A percentile compares a stretch with the other conserved stretches of the same genome.
These are phyloP conservation scores for Mortierella claussenii DNA, from an alignment of 192 early-diverging fungal genomes.

Conservation along the genomic window DNA sequence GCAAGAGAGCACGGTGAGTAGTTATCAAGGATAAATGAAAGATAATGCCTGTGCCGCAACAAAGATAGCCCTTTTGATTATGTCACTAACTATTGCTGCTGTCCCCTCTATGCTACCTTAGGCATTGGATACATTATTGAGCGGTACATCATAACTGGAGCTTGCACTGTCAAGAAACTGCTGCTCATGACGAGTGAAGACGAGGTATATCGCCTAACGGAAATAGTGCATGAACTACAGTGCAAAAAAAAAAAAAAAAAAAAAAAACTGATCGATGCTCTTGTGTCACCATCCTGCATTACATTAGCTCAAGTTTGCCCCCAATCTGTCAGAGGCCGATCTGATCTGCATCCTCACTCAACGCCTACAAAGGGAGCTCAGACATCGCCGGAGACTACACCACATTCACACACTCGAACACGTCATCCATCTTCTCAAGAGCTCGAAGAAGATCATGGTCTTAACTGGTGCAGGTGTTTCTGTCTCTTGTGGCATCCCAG, in stretches of 20 bases:
- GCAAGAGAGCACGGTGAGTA: constrained; percentile 31
- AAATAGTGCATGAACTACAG: too few relatives aligned
- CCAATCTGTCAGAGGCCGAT: constrained; percentile 63
- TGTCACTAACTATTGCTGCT: too few relatives aligned
- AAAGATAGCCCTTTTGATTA: too few relatives aligned
- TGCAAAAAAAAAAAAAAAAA: too few relatives aligned
- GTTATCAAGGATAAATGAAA: not conserved
- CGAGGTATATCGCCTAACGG: too few relatives aligned
- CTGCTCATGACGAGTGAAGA: constrained; percentile 7
- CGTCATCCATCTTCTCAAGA: constrained; percentile 67
- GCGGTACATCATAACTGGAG: constrained; percentile 3
- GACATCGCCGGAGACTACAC: constrained; percentile 62
- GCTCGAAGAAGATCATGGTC: constrained; percentile 83
- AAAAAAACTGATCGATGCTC: not conserved
- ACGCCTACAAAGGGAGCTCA: constrained; percentile 65
- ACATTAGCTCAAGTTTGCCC: constrained; percentile 50
- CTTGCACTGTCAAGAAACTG: constrained; percentile 9
- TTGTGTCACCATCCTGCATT: too few relatives aligned
- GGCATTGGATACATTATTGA: constrained; percentile 15
- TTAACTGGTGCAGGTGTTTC: constrained; percentile 93
- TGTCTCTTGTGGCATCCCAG: constrained; percentile 96
- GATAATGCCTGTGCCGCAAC: too few relatives aligned
- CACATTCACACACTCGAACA: constrained; percentile 71
- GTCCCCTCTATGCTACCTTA: too few relatives aligned
- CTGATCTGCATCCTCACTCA: constrained; percentile 67